Conservation (phyloP, 2,329 filamentous ascomycete species). For the Penicillium paneum region DNA sequence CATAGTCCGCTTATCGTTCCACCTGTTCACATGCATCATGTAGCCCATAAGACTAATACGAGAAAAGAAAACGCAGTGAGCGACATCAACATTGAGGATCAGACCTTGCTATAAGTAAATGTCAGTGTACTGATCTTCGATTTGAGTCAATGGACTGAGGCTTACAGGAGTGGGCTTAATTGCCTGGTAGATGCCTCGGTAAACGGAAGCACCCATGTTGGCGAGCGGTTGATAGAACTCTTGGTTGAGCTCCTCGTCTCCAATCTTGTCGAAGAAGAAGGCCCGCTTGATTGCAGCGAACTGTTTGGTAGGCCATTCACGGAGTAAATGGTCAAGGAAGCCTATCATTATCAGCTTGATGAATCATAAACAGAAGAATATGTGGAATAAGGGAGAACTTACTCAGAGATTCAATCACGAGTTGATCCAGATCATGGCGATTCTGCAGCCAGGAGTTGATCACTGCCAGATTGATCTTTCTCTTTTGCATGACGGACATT, state of each 20-base stretch:
- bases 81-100: conserved; percentile 83
- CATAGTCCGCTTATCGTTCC: conserved; percentile 33
- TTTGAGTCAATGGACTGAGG: conserved; percentile 2
- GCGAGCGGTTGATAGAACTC: conserved; percentile 8
- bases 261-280: conserved; percentile 63
- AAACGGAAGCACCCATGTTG: conserved; percentile 63
- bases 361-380: not conserved
- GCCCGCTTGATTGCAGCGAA: conserved; percentile 74
- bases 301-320: conserved; percentile 68
- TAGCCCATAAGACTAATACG: conserved; percentile 36
- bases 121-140: not conserved
- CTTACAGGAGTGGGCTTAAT: conserved; percentile 68
- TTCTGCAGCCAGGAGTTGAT: conserved; percentile 66
- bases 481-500: conserved; percentile 59
- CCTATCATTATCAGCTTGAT: conserved; percentile 40
- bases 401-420: conserved; percentile 75
- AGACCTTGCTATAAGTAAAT: conserved; percentile 54
- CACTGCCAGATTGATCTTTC: conserved; percentile 60
- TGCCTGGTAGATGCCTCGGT: conserved; percentile 86
- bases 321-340: conserved; percentile 85
- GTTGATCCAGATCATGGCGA: conserved; percentile 59
- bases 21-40: conserved; percentile 34
- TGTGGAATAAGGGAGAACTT: conserved; percentile 25
- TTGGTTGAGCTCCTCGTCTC: conserved; percentile 54
- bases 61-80: conserved; percentile 86